Evolutionary conservation across 345 rosid species (phyloP).

Genomic region (Linum usitatissimum): DNA sequence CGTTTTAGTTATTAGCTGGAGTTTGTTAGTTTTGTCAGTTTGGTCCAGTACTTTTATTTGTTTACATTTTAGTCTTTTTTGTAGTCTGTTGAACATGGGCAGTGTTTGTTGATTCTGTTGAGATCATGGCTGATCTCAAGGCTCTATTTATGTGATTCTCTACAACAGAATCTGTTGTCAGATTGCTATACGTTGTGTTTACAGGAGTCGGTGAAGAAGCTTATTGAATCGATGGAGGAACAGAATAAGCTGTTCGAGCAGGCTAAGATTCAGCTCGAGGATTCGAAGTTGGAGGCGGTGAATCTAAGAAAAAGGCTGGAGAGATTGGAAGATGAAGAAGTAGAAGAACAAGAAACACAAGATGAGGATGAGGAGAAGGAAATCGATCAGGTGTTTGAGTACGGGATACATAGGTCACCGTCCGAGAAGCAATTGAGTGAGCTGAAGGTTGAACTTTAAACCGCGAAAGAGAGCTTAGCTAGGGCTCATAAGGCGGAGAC

Average conservation of each 20-base stretch:
- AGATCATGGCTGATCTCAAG: too few species aligned
- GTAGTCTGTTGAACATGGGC: too few species aligned
- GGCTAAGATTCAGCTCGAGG: conserved; percentile 24
- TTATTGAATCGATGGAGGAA: conserved; percentile 26
- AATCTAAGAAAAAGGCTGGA: conserved; percentile 18
- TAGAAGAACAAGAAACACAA: conserved; percentile 9
- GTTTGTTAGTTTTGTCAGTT: too few species aligned
- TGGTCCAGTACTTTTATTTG: too few species aligned
- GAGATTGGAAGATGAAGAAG: conserved; percentile 14
- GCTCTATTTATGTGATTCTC: too few species aligned
- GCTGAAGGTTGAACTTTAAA: conserved; percentile 31
- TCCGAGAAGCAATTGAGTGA: conserved; percentile 15
- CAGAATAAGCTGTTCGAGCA: conserved; percentile 11
- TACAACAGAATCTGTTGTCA: too few species aligned
- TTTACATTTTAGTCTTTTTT: too few species aligned
- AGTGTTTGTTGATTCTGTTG: too few species aligned
- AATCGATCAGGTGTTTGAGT: conserved; percentile 5
- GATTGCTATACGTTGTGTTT: too few species aligned
- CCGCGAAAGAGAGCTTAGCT: conserved; percentile 19
- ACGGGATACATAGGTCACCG: conserved; percentile 3
- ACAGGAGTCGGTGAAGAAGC: conserved; percentile 24
- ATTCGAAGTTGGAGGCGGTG: conserved; percentile 33
- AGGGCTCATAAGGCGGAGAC: conserved; percentile 29
- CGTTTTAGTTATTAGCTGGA: too few species aligned
- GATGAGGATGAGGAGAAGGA: conserved; percentile 15